Conservation (phyloP, 257 asterid species). For the Linaria vulgaris region DNA sequence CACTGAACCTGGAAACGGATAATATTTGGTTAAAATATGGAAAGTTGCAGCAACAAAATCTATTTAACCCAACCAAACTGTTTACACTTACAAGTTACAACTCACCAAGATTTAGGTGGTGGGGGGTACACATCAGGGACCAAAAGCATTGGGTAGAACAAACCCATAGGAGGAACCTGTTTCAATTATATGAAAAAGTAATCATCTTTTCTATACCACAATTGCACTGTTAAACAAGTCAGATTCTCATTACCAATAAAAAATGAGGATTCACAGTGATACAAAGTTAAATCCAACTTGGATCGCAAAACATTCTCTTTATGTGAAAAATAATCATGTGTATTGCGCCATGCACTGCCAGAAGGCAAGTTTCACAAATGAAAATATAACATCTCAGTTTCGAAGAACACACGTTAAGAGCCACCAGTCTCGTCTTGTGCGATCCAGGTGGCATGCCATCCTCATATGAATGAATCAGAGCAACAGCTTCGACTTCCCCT, state of each 20-base stretch:
- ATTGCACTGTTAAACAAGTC: neutral
- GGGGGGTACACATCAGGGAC: conserved; percentile 96
- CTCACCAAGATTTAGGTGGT: conserved; percentile 83
- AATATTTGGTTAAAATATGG: conserved; percentile 19
- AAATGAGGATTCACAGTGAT: neutral
- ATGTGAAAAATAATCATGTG: too few relatives aligned
- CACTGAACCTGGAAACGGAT: conserved; percentile 70
- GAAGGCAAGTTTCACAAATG: neutral
- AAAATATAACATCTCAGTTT: conserved; percentile 7
- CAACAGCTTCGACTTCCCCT: conserved; percentile 88
- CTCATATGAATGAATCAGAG: conserved; percentile 86
- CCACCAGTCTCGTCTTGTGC: conserved; percentile 85
- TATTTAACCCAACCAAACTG: conserved; percentile 14
- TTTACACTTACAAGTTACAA: conserved; percentile 18
- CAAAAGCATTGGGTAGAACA: conserved; percentile 86
- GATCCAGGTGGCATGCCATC: conserved; percentile 79
- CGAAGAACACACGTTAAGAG: conserved; percentile 70
- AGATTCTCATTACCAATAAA: conserved; percentile 12
- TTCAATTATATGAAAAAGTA: conserved; percentile 23
- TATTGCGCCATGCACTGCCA: too few relatives aligned
- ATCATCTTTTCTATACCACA: conserved; percentile 17
- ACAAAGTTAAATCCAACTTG: neutral
- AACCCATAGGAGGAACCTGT: conserved; percentile 99
- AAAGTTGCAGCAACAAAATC: conserved; percentile 16
- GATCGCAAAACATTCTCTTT: too few relatives aligned